phyloP scores from a whole-genome alignment of 495 filamentous ascomycete genomes.

The Halenospora varia region DNA sequence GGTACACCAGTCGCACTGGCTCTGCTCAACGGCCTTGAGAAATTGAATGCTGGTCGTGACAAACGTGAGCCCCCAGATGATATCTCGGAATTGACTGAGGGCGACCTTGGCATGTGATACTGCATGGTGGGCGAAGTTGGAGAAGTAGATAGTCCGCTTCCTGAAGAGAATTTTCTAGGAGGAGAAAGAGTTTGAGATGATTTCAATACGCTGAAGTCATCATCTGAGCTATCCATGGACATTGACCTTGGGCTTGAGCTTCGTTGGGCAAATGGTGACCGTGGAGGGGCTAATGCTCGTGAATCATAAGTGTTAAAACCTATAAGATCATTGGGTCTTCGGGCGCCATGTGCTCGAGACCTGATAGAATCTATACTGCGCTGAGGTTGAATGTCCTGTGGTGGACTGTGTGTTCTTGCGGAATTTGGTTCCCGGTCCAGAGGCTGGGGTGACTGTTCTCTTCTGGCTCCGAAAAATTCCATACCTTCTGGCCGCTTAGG shows the following conservation, averaged over 20 bases:
- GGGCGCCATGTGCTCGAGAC: slow-evolving; percentile 7
- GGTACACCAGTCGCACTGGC: slow-evolving; percentile 63
- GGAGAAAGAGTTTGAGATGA: slow-evolving; percentile 9
- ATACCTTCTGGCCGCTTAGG: neutral
- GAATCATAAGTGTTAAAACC: slow-evolving; percentile 18
- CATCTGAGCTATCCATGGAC: slow-evolving; percentile 61
- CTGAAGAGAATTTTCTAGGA: slow-evolving; percentile 56
- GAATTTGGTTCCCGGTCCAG: slow-evolving; percentile 11
- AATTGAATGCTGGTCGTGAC: slow-evolving; percentile 80
- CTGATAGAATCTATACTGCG: slow-evolving; percentile 18
- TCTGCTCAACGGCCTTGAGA: slow-evolving; percentile 84
- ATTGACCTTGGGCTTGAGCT: slow-evolving; percentile 53
- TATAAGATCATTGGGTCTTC: slow-evolving; percentile 11
- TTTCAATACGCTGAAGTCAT: slow-evolving; percentile 26
- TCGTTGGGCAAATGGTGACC: slow-evolving; percentile 51
- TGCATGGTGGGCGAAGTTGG: slow-evolving; percentile 55
- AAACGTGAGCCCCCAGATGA: slow-evolving; percentile 52
- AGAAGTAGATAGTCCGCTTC: slow-evolving; percentile 61
- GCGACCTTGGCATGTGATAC: slow-evolving; percentile 61
- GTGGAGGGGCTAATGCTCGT: slow-evolving; percentile 45
- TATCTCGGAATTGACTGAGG: slow-evolving; percentile 76
- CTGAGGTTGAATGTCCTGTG: slow-evolving; percentile 7
- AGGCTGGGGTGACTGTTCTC: slow-evolving; percentile 22
- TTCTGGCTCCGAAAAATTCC: slow-evolving; percentile 20
- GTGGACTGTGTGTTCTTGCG: slow-evolving; percentile 1